Percentiles rank a stretch among this genome's conserved stretches.
phyloP scores from a whole-genome alignment of 1,284 basidiomycete species.

The Acaromyces ingoldii region DNA sequence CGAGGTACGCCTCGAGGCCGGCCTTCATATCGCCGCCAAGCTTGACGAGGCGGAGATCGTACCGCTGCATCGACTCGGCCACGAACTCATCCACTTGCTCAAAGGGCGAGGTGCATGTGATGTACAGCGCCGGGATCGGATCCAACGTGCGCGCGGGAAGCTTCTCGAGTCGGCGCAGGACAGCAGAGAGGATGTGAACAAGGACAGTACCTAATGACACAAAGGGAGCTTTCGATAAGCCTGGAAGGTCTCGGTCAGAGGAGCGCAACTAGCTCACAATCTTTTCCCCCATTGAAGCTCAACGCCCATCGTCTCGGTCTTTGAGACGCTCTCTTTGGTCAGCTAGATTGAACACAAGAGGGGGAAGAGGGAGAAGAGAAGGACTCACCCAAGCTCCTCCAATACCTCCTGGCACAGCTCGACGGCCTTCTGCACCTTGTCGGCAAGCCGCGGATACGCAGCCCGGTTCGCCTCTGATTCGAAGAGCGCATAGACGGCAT shows the following conservation, averaged over 20 bases:
- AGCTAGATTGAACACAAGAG: no score
- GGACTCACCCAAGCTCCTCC: slow-evolving; percentile 27
- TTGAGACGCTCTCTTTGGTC: slow-evolving; percentile 55
- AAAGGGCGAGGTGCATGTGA: slow-evolving; percentile 85
- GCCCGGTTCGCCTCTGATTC: slow-evolving; percentile 15
- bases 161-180: slow-evolving; percentile 55
- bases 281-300: slow-evolving; percentile 97
- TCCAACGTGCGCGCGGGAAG: slow-evolving; percentile 32
- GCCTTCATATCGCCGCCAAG: slow-evolving; percentile 76
- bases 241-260: neutral
- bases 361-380: neutral
- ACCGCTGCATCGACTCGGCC: slow-evolving; percentile 60
- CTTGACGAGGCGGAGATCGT: slow-evolving; percentile 72
- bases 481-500: slow-evolving; percentile 41
- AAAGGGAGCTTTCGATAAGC: neutral
- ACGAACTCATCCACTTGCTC: slow-evolving; percentile 79
- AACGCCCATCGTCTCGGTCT: slow-evolving; percentile 57
- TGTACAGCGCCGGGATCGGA: slow-evolving; percentile 76
- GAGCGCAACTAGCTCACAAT: slow-evolving; percentile 55
- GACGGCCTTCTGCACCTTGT: slow-evolving; percentile 28
- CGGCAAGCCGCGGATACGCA: slow-evolving; percentile 20
- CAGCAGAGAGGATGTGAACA: slow-evolving; percentile 76
- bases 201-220: slow-evolving; percentile 68
- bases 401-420: slow-evolving; percentile 35
- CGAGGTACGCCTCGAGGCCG: slow-evolving; percentile 67